Evolutionary conservation across 2,329 filamentous ascomycete genomes (phyloP).

Genomic region (Exophiala viscosa): DNA sequence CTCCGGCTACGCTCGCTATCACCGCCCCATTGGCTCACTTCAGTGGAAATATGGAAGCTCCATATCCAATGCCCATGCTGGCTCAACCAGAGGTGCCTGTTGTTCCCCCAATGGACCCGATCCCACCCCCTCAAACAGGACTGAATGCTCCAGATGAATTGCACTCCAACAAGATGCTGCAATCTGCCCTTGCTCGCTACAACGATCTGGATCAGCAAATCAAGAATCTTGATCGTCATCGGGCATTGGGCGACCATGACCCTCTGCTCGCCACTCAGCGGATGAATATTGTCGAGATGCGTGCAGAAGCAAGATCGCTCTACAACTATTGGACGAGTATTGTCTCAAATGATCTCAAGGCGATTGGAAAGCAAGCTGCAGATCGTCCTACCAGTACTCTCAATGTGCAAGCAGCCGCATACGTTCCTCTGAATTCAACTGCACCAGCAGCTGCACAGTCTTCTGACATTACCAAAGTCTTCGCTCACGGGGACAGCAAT

Average conservation of each 20-base stretch:
- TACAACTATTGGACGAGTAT: conserved; percentile 17
- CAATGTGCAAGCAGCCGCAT: conserved; percentile 24
- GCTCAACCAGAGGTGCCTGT: conserved; percentile 3
- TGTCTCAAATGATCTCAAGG: conserved; percentile 8
- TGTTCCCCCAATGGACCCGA: conserved; percentile 3
- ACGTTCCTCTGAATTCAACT: conserved; percentile 17
- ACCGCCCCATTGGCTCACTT: conserved; percentile 9
- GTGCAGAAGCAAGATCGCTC: conserved; percentile 20
- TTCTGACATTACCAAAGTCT: background rate
- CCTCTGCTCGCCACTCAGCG: conserved; percentile 21
- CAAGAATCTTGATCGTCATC: conserved; percentile 26
- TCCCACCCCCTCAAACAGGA: conserved; percentile 1
- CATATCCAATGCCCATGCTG: conserved; percentile 6
- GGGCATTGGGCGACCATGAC: conserved; percentile 22
- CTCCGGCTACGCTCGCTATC: conserved; percentile 3
- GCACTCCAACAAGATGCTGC: conserved; percentile 9
- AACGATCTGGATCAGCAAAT: conserved; percentile 26
- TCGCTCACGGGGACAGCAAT: background rate
- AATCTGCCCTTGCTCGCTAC: conserved; percentile 9
- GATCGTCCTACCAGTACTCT: conserved; percentile 11
- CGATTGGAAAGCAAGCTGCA: conserved; percentile 3
- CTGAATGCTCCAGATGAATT: background rate
- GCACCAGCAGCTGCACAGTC: background rate
- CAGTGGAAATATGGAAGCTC: conserved; percentile 5
- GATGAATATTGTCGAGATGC: conserved; percentile 21